Conservation (phyloP, 2,329 filamentous ascomycete species). For the Nigrospora oryzae region DNA sequence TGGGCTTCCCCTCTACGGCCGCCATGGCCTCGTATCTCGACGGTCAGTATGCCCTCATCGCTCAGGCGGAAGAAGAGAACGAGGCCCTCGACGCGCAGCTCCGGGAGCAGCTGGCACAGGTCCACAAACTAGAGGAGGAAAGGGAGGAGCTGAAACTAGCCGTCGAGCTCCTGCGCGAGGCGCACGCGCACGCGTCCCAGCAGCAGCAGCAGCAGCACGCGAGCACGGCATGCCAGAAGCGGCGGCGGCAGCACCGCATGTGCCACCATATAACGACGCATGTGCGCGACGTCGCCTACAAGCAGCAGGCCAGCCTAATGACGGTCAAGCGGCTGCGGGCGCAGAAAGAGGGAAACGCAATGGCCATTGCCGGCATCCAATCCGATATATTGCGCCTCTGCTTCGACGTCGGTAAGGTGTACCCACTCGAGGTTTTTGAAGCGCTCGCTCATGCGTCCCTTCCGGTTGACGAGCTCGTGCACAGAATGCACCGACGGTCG, state of each 20-base stretch:
- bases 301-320: neutral
- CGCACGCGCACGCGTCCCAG: neutral
- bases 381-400: neutral
- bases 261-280: slow-evolving; percentile 6
- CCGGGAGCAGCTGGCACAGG: neutral
- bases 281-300: slow-evolving; percentile 4
- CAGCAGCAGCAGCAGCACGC: slow-evolving; percentile 5
- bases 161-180: slow-evolving; percentile 1
- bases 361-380: slow-evolving; percentile 1
- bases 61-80: neutral
- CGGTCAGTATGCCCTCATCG: neutral
- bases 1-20: neutral
- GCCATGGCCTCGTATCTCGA: neutral
- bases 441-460: neutral
- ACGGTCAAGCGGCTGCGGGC: neutral
- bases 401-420: neutral
- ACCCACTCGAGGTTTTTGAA: slow-evolving; percentile 1
- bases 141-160: neutral
- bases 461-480: no score
- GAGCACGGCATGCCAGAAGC: slow-evolving; percentile 1
- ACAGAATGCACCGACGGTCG: no score
- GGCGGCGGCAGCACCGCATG: slow-evolving; percentile 4
- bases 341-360: neutral
- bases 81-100: neutral
- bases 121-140: neutral